Evolutionary conservation across 2,329 filamentous ascomycete species (phyloP).

Genomic region (Allantophomopsis lycopodina): DNA sequence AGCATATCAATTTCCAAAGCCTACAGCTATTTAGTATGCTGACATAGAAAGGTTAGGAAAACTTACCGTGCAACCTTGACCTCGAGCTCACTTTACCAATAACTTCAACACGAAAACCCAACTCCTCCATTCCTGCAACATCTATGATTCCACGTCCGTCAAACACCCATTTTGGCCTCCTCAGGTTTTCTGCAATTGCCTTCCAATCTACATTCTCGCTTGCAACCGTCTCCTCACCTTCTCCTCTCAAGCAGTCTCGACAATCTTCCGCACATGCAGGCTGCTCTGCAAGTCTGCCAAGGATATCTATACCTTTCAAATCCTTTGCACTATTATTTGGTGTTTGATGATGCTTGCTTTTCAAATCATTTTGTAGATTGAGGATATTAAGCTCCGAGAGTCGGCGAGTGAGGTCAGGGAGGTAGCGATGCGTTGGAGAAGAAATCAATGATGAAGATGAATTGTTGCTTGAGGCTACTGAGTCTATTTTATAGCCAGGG

Average conservation of each 20-base stretch:
- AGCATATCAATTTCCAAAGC: too few species aligned
- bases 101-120: slow-evolving; percentile 17
- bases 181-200: slow-evolving; percentile 27
- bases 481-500: too few species aligned
- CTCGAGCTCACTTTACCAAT: slow-evolving; percentile 6
- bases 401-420: slow-evolving; percentile 3
- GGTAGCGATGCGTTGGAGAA: too few species aligned
- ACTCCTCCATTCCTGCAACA: slow-evolving; percentile 10
- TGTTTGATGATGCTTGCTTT: slow-evolving; percentile 4
- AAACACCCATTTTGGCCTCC: slow-evolving; percentile 32
- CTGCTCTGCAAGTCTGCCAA: slow-evolving; percentile 12
- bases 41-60: too few species aligned
- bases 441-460: slow-evolving; percentile 1
- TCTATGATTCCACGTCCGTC: slow-evolving; percentile 25
- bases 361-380: neutral
- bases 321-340: neutral
- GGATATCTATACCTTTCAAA: slow-evolving; percentile 1
- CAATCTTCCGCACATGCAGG: slow-evolving; percentile 14
- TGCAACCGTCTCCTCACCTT: slow-evolving; percentile 8
- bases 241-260: slow-evolving; percentile 15
- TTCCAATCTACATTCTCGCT: slow-evolving; percentile 27
- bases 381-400: slow-evolving; percentile 11
- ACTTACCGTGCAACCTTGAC: too few species aligned
- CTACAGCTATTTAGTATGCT: too few species aligned
- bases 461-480: too few species aligned